Conservation (phyloP, 805 yeast species). For the Naumovozyma castellii region DNA sequence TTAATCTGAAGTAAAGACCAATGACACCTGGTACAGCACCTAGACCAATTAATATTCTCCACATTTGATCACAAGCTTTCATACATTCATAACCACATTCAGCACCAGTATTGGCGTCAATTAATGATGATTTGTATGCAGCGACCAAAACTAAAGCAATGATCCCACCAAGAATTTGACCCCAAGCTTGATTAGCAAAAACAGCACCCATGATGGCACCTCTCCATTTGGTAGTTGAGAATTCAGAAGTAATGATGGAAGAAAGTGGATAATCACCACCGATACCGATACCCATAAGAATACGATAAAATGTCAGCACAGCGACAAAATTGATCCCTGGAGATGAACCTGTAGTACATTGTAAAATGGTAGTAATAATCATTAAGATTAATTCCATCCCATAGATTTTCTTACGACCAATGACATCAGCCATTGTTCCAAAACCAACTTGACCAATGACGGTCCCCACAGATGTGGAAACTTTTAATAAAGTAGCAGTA, state of each 20-base stretch:
- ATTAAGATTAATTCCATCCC: slow-evolving; percentile 81
- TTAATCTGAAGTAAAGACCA: slow-evolving; percentile 84
- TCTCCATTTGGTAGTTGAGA: slow-evolving; percentile 92
- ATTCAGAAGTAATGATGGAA: slow-evolving; percentile 87
- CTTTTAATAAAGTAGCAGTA: slow-evolving; percentile 68
- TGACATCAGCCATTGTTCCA: slow-evolving; percentile 69
- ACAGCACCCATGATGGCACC: slow-evolving; percentile 97
- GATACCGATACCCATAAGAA: slow-evolving; percentile 89
- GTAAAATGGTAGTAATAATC: slow-evolving; percentile 70
- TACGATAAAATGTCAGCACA: slow-evolving; percentile 66
- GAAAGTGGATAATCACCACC: slow-evolving; percentile 96
- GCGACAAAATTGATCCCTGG: slow-evolving; percentile 68
- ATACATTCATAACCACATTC: slow-evolving; percentile 60
- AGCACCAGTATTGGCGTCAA: slow-evolving; percentile 42
- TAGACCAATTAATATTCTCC: slow-evolving; percentile 85
- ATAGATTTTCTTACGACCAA: slow-evolving; percentile 82
- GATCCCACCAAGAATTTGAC: slow-evolving; percentile 82
- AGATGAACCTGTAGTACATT: slow-evolving; percentile 64
- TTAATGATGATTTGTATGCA: slow-evolving; percentile 59
- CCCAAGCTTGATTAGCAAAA: slow-evolving; percentile 95
- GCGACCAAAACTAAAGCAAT: slow-evolving; percentile 69
- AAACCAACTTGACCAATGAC: slow-evolving; percentile 84
- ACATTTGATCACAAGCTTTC: slow-evolving; percentile 82
- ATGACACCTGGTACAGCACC: slow-evolving; percentile 83
- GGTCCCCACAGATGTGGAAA: slow-evolving; percentile 88